A percentile compares a stretch with the other conserved stretches of the same genome.
Conservation (phyloP, 1,284 basidiomycete genomes). For the Malassezia brasiliensis region DNA sequence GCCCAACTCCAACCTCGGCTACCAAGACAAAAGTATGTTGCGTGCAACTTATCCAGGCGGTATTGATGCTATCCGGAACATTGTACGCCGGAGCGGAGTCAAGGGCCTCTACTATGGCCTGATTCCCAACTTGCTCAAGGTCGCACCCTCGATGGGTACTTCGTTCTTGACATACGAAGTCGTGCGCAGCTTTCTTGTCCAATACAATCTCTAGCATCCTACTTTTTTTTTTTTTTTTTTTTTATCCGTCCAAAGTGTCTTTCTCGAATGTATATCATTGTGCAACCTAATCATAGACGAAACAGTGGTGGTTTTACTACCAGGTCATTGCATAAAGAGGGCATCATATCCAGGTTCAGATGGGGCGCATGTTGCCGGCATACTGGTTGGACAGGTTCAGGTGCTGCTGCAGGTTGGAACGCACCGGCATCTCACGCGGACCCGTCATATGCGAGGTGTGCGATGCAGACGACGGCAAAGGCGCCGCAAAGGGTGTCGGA, state of each 20-base stretch:
- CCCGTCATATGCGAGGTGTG: background rate
- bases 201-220: background rate
- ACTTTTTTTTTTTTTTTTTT: background rate
- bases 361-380: background rate
- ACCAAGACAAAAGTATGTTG: slow-evolving; percentile 56
- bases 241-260: no score
- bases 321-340: background rate
- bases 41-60: slow-evolving; percentile 2
- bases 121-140: slow-evolving; percentile 81
- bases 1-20: slow-evolving; percentile 58
- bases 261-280: background rate
- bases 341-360: background rate
- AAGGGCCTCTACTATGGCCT: slow-evolving; percentile 72
- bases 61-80: slow-evolving; percentile 62
- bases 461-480: background rate
- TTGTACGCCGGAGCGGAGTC: slow-evolving; percentile 65
- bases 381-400: background rate
- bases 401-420: slow-evolving; percentile 17
- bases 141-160: slow-evolving; percentile 44
- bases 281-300: background rate
- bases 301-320: slow-evolving; percentile 1
- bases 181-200: slow-evolving; percentile 14
- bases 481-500: background rate
- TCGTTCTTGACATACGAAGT: slow-evolving; percentile 40
- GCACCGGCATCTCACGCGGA: slow-evolving; percentile 13